Evolutionary conservation across 2,329 filamentous ascomycete genomes (phyloP), one percentile per base, ranked within the genome.

Genomic region (Hymenoscyphus salicellus): DNA sequence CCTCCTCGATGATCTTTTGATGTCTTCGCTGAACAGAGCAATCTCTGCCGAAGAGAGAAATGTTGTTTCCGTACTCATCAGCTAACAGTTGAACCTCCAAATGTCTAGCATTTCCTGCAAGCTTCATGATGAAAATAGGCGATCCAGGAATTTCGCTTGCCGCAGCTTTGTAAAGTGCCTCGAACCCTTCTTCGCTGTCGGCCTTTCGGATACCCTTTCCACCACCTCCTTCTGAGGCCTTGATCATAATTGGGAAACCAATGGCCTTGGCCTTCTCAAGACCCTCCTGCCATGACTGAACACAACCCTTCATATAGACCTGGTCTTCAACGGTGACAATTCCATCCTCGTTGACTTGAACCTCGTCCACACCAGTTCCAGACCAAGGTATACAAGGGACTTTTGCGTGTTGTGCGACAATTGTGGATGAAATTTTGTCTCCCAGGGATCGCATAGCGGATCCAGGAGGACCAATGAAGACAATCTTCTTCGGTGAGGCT

Each of bases 311-410:
- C 73, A 88, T 85, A 79, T 99, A 99, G 65, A 96, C 76, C 5
- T 92, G 82, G 62, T 97, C 93, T 49, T 86, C 84, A 65, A 99
- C 95, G 0, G 95, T 98, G 65, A 99, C 96, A 69, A 99, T 95
- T 69, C 91, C 93, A 10, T 92, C 77, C 4, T 87, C 80, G 77
- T 96, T 93, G 58, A 97, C 82, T 64, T 84, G 80, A 68, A 99
- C 95, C 63, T 90, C 79, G 70, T 92, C 86, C 28, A 99, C 92
- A 65, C 95, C 95, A 32, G 92, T 92, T 78, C 95, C 95, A 58
- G 95, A 99, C 95, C 95, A 99, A n/a, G 95, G 95, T 76, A 99
- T 99, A 77, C 95, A 99, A 55, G 95, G 95, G 57, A 99, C 96
- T 55, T 89, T 82, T 60, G 95, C 95, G 80, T 99, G 95, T 79